Base-by-base conservation (phyloP, 768 basidiomycete genomes). In the Pisolithus albus region DNA sequence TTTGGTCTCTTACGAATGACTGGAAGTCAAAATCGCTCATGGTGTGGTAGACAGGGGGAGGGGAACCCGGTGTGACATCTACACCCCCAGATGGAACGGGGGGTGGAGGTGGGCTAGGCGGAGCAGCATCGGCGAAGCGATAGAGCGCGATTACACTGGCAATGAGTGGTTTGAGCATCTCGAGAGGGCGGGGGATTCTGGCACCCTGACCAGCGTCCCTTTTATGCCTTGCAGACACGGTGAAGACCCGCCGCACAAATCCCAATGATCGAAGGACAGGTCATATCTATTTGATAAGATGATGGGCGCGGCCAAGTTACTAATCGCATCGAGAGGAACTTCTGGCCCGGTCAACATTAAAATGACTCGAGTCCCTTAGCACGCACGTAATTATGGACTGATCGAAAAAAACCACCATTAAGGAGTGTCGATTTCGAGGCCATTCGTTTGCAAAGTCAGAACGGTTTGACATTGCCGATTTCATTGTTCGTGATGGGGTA, bases 21-120 rank as follows among this genome's bases (percentile, higher is more conserved):
- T 79, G 75, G 60, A 74, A 77, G 64, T 80, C 79, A 55, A 79
- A 73, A 51, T 74, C 68, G 38, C 67, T 69, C 57, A 69, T 49
- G 3, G 71, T 64, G 16, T 49, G 38, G 47, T 72, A 74, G 1
- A 60, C 56, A 2, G 72, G 72, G 16, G 68, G 66, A 1, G 61
- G 55, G 15, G 56, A 50, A 46, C 54, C 66, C 23, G 50, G 28
- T 3, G 24, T 54, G 13, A 60, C 58, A 24, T 57, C 63, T 10
- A 64, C 32, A 13, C 67, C 65, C 5, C 67, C 67, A 0, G 56
- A 46, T 2, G 65, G 65, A 2, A 16, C 24, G 7, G 53, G 46
- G 2, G 52, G 49, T 21, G 50, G 50, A 19, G 50, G 28, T 19
- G 40, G 49, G 8, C 23, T 15, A 44, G 21, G 44, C 19, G 42